A percentile compares a stretch with the other conserved stretches of the same genome.
These are phyloP conservation scores for Podospora comata DNA, from an alignment of 495 filamentous ascomycete genomes.

Conservation along the genomic window DNA sequence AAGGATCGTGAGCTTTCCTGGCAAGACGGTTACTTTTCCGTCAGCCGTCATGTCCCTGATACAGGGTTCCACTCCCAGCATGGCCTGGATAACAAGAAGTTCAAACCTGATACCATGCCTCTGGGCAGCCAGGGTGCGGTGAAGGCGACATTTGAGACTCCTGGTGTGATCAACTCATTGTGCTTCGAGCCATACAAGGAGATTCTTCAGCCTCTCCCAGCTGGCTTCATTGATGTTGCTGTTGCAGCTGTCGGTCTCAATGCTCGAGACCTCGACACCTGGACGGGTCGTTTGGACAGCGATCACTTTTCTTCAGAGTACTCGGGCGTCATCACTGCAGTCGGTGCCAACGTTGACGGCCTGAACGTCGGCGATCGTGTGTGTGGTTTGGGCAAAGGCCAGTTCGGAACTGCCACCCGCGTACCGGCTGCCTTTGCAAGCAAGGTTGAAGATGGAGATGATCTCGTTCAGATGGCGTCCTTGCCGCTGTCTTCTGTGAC, in stretches of 20 bases:
- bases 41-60: not conserved
- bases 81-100: not conserved
- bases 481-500: not conserved
- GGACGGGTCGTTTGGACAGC: not conserved
- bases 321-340: not conserved
- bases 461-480: not conserved
- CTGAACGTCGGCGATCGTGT: not conserved
- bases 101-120: not conserved
- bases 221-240: not conserved
- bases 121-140: not conserved
- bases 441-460: not conserved
- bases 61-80: not conserved
- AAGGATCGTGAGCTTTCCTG: not conserved
- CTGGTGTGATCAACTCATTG: not conserved
- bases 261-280: not conserved
- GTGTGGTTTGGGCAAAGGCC: not conserved
- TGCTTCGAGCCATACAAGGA: not conserved
- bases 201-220: not conserved
- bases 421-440: not conserved
- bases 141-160: not conserved
- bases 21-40: not conserved
- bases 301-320: not conserved
- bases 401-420: not conserved
- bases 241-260: not conserved
- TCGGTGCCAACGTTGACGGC: not conserved